Evolutionary conservation across 2,329 filamentous ascomycete species (phyloP), one percentile per base, ranked within the genome.

Genomic region (Aspergillus awamori): DNA sequence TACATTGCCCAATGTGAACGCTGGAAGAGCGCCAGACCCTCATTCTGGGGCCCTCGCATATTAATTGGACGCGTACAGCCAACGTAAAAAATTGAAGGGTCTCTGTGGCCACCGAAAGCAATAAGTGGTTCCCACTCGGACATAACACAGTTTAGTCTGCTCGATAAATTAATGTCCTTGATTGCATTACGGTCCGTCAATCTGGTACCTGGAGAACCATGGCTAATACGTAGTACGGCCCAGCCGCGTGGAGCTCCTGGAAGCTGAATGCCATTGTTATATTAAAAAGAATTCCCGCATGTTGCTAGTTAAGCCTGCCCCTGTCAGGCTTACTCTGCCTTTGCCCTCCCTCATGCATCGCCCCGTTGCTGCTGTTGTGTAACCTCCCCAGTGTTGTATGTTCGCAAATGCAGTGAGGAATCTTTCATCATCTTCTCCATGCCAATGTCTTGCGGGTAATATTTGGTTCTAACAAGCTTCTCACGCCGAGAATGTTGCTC

Each of bases 401-500:
- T n/a, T n/a, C 36, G 10, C 38, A 39, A 22, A 53, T 53, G 51
- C 51, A 53, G 51, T 53, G 33, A 53, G 33, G 8, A 15, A 8
- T n/a, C 56, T 20, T 48, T 1, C 30, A 13, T 45, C 41, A 13
- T 45, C 53, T 41, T 59, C 13, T 41, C 28, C 11, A 22, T 13
- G 39, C 54, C 41, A 20, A 48, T 53, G 38, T 22, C 51, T 26
- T 53, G 39, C 13, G 38, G 30, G 56, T 36, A 15, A 24, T 11
- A 17, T 28, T 8, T 22, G n/a, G 13, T 24, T 41, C 20, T 36
- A 48, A 20, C n/a, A 41, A 47, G 26, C 41, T 47, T 54, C 47
- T 38, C 43, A 54, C 53, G 49, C 48, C 43, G 57, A 66, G 45
- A 33, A 73, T 75, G 70, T 53, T 64, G 55, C 59, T 43, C 53